Evolutionary conservation across 164 flowering plant species (phyloP), one percentile per base, ranked within the genome.

Genomic region (Tetracentron sinense): DNA sequence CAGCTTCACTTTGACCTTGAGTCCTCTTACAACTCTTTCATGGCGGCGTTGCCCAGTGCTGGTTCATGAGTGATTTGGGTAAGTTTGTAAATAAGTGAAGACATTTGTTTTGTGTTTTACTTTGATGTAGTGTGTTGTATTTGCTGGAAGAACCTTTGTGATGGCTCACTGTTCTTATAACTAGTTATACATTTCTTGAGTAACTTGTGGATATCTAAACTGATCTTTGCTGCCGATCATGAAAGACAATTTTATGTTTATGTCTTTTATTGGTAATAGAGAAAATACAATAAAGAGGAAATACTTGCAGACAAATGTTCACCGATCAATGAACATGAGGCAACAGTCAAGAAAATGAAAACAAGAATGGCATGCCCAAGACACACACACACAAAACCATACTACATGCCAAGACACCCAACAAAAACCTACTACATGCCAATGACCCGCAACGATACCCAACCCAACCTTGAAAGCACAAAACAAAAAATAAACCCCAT

Each of bases 1-100:
- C 98, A 89, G 77, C 92, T 91, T 19, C 96, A 81, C 68, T 94
- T 94, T 58, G 97, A 94, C 67, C 83, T 94, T 1, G 98, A 89
- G 66, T 91, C 98, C 0, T 89, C 98, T 0, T 94, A 91, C 76
- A 94, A 87, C 68, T 83, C 92, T 17, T 94, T 94, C 63, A 87
- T 94, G 95, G 96, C 95, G 3, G 94, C 96, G 17, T 74, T 94
- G 82, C 97, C 96, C 15, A 79, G 74, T 75, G 85, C 86, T 51
- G 90, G 94, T 20, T 71, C 82, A 27, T 90, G 77, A 79, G 68
- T 70, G 46, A 38, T 61, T 59, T 53, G 51, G 72, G 74, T 75
- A 69, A 69, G 75, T 54, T 56, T 81, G 79, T 74, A 76, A 64
- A 74, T 70, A 72, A 57, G 27, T 42, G 31, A 31, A 69, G 26